Evolutionary conservation across 192 early-diverging fungal genomes (phyloP).

Genomic region (Chytriomyces hyalinus): DNA sequence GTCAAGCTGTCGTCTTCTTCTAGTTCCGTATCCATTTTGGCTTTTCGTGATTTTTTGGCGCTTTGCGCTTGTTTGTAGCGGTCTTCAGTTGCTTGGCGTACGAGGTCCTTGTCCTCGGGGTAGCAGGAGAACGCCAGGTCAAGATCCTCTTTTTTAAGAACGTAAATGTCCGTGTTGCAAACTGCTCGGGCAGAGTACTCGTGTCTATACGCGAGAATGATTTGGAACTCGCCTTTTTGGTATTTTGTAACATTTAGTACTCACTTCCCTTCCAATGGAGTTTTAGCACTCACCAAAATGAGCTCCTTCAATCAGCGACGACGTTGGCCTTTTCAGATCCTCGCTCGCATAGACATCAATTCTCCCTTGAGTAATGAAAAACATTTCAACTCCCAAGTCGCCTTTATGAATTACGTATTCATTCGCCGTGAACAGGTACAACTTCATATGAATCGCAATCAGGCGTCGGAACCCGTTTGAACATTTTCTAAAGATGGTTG

Average conservation of each 20-base stretch:
- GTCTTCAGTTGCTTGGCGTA: conserved; percentile 40
- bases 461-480: conserved; percentile 52
- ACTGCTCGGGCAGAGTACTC: conserved; percentile 53
- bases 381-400: conserved; percentile 56
- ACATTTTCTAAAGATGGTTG: conserved; percentile 49
- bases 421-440: conserved; percentile 56
- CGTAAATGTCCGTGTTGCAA: conserved; percentile 60
- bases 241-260: neutral
- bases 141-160: conserved; percentile 50
- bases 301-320: conserved; percentile 54
- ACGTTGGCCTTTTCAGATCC: conserved; percentile 42
- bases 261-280: neutral
- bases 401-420: conserved; percentile 57
- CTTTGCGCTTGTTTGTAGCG: conserved; percentile 41
- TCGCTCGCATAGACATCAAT: conserved; percentile 51
- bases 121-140: conserved; percentile 48
- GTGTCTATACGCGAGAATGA: conserved; percentile 52
- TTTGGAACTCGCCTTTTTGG: conserved; percentile 49
- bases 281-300: conserved; percentile 46
- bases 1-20: conserved; percentile 22
- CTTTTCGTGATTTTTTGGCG: conserved; percentile 38
- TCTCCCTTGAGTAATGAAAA: conserved; percentile 56
- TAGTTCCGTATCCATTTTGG: conserved; percentile 15
- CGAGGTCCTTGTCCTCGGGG: conserved; percentile 46
- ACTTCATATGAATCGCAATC: conserved; percentile 57